Conservation (phyloP, 164 flowering plant species). For the Piper betle region DNA sequence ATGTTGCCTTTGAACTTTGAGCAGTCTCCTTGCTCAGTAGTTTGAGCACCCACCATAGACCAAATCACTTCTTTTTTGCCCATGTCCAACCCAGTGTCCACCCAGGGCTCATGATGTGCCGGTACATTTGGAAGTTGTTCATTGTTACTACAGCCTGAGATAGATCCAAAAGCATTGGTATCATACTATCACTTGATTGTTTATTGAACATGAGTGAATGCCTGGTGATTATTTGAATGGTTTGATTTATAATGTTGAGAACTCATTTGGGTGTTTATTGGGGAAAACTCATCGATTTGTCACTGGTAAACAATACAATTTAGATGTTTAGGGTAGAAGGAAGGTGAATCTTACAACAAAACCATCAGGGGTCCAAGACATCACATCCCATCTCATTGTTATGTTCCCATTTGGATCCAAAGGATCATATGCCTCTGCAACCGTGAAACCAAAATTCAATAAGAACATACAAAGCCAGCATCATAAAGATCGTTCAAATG, state of each 20-base stretch:
- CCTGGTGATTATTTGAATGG: neutral
- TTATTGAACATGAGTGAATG: neutral
- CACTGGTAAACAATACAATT: neutral
- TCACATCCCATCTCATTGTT: constrained; percentile 48
- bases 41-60: constrained; percentile 63
- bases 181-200: too few relatives aligned
- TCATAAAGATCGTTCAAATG: neutral
- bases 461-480: neutral
- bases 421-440: constrained; percentile 38
- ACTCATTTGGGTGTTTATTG: neutral
- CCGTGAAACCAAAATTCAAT: neutral
- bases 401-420: constrained; percentile 51
- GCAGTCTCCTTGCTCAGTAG: constrained; percentile 81
- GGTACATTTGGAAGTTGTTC: constrained; percentile 52
- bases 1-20: constrained; percentile 55
- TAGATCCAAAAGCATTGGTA: neutral
- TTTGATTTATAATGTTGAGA: neutral
- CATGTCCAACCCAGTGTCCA: constrained; percentile 77
- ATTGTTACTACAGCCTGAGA: constrained; percentile 47
- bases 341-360: constrained; percentile 53
- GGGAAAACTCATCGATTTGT: neutral
- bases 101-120: constrained; percentile 52
- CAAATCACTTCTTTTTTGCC: constrained; percentile 85
- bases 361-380: constrained; percentile 56
- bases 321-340: neutral